phyloP scores from a whole-genome alignment of 2,329 filamentous ascomycete species.

The Tolypocladium sp. region DNA sequence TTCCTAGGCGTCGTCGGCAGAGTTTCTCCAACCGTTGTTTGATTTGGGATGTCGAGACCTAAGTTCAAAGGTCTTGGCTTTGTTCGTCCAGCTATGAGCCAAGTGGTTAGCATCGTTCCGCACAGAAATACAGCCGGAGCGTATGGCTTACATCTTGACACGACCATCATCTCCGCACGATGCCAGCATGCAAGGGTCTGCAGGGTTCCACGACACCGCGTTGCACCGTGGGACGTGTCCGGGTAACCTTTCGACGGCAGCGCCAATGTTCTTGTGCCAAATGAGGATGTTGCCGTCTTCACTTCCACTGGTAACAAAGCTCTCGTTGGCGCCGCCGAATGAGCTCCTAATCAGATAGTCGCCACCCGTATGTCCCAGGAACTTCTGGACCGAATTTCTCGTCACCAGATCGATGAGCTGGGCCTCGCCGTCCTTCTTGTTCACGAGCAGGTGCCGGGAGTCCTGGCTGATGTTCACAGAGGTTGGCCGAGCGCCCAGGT shows the following conservation, averaged over 20 bases:
- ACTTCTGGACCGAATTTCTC: slow-evolving; percentile 63
- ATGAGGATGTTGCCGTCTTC: slow-evolving; percentile 74
- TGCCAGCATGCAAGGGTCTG: slow-evolving; percentile 74
- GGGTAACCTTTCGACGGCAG: slow-evolving; percentile 64
- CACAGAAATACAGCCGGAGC: not conserved
- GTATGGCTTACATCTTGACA: slow-evolving; percentile 67
- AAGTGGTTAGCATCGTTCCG: not conserved
- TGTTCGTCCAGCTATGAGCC: slow-evolving; percentile 14
- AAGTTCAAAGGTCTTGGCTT: slow-evolving; percentile 10
- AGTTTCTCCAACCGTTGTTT: slow-evolving; percentile 10
- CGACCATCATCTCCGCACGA: slow-evolving; percentile 82
- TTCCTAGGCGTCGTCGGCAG: slow-evolving; percentile 6
- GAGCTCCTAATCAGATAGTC: slow-evolving; percentile 71
- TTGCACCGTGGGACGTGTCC: slow-evolving; percentile 76
- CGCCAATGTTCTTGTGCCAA: slow-evolving; percentile 80
- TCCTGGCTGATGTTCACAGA: slow-evolving; percentile 76
- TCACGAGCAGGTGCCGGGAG: slow-evolving; percentile 73
- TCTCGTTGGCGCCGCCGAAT: slow-evolving; percentile 86
- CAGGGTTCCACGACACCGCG: slow-evolving; percentile 81
- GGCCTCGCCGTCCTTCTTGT: slow-evolving; percentile 68
- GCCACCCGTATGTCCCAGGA: slow-evolving; percentile 65
- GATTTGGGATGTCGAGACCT: slow-evolving; percentile 5
- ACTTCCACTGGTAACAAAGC: slow-evolving; percentile 84
- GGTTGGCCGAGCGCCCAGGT: slow-evolving; percentile 56
- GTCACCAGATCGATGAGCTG: slow-evolving; percentile 70